Evolutionary conservation across 129 eudicot species (phyloP).

Genomic region (Glebionis coronaria): DNA sequence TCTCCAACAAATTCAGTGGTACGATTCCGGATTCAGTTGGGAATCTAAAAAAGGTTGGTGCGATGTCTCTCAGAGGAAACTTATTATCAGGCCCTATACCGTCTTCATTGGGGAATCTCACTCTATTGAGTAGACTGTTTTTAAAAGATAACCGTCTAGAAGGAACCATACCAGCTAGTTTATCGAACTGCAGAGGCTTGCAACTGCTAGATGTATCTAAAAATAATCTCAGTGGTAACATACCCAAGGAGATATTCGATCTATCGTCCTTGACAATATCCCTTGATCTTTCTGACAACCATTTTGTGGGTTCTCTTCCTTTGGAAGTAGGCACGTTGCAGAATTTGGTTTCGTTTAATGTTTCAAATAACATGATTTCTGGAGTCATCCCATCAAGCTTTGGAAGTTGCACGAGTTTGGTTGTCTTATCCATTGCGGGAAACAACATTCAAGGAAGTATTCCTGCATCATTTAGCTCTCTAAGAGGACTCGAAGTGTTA

Average conservation of each 20-base stretch:
- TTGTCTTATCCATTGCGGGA: neutral
- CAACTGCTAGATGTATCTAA: neutral
- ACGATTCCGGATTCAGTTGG: constrained; percentile 6
- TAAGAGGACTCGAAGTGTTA: constrained; percentile 3
- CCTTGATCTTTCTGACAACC: constrained; percentile 6
- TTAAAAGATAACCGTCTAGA: neutral
- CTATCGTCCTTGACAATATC: constrained; percentile 7
- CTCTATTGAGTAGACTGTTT: neutral
- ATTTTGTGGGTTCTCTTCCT: constrained; percentile 9
- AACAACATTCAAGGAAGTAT: neutral
- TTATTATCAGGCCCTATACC: constrained; percentile 7
- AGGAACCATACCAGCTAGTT: neutral
- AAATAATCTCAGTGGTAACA: constrained; percentile 6
- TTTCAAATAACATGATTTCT: neutral
- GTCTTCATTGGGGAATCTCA: constrained; percentile 5
- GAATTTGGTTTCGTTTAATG: neutral
- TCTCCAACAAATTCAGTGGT: constrained; percentile 3
- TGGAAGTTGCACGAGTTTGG: constrained; percentile 2
- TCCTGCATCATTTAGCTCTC: neutral
- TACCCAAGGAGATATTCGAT: neutral
- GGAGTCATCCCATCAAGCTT: neutral
- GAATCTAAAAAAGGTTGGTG: constrained; percentile 1
- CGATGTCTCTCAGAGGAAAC: constrained; percentile 3
- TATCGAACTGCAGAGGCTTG: constrained; percentile 8
- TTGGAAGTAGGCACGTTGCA: neutral